These are phyloP conservation scores for Phaseolus coccineus DNA, from an alignment of 331 rosid species.

Conservation along the genomic window DNA sequence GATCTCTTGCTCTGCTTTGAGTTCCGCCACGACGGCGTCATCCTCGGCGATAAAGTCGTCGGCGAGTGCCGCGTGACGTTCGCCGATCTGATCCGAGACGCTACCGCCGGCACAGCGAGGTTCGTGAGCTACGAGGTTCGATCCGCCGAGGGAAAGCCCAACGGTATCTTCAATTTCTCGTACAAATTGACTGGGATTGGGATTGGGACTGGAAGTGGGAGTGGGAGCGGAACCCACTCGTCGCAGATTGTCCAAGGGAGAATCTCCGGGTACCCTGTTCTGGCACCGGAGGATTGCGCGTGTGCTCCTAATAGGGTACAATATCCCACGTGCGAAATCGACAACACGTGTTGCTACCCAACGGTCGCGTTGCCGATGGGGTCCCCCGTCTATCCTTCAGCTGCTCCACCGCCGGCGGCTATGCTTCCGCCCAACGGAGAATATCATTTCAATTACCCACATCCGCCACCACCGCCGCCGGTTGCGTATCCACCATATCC, in stretches of 20 bases:
- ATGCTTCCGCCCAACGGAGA: constrained; percentile 5
- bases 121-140: constrained; percentile 67
- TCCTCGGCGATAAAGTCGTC: constrained; percentile 59
- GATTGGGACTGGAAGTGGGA: neutral
- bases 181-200: constrained; percentile 45
- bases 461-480: constrained; percentile 25
- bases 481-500: constrained; percentile 25
- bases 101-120: constrained; percentile 43
- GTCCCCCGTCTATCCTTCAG: neutral
- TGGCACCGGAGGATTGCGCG: constrained; percentile 27
- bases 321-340: constrained; percentile 25
- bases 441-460: constrained; percentile 13
- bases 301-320: constrained; percentile 1
- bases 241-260: constrained; percentile 40
- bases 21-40: constrained; percentile 66
- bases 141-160: constrained; percentile 56
- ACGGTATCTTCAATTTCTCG: constrained; percentile 69
- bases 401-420: neutral
- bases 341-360: constrained; percentile 37
- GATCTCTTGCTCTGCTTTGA: constrained; percentile 51
- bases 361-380: constrained; percentile 1
- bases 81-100: constrained; percentile 54
- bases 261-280: constrained; percentile 51
- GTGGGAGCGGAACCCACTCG: neutral
- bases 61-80: constrained; percentile 66